Conservation (phyloP, 1,284 basidiomycete species). For the Apiotrichum domesticum region DNA sequence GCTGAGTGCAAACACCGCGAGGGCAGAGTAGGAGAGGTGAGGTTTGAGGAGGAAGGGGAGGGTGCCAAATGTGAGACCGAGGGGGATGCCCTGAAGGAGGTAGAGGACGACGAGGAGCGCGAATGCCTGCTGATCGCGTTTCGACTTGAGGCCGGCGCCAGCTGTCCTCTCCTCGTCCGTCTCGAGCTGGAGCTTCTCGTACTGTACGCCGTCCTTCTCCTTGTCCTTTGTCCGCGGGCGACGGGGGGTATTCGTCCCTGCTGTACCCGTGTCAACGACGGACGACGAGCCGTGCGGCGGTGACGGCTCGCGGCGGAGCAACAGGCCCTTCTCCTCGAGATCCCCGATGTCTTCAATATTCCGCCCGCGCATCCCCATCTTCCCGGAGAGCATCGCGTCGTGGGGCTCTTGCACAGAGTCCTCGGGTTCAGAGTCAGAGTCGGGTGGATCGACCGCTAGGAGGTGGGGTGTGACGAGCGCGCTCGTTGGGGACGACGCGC, state of each 20-base stretch:
- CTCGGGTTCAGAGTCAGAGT: not conserved
- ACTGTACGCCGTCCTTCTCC: not conserved
- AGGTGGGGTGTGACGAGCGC: not conserved
- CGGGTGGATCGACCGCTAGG: not conserved
- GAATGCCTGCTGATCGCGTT: slow-evolving; percentile 73
- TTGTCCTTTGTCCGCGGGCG: not conserved
- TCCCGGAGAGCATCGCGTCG: slow-evolving; percentile 10
- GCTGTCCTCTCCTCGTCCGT: slow-evolving; percentile 12
- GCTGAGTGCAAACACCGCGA: slow-evolving; percentile 88
- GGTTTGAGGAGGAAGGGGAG: slow-evolving; percentile 94
- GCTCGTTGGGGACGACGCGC: not conserved
- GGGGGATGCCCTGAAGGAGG: slow-evolving; percentile 82
- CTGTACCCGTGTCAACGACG: not conserved
- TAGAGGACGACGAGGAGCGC: slow-evolving; percentile 76
- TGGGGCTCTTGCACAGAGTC: not conserved
- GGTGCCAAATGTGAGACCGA: slow-evolving; percentile 68
- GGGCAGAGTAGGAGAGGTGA: slow-evolving; percentile 90
- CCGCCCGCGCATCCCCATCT: slow-evolving; percentile 21
- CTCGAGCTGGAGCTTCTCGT: slow-evolving; percentile 27
- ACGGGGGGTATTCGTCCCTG: not conserved
- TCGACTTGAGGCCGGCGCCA: slow-evolving; percentile 29
- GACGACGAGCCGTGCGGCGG: not conserved
- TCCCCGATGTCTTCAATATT: slow-evolving; percentile 38
- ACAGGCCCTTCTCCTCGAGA: slow-evolving; percentile 40
- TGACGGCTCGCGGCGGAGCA: slow-evolving; percentile 8